phyloP scores from a whole-genome alignment of 2,329 filamentous ascomycete genomes.

The Monascus ruber region DNA sequence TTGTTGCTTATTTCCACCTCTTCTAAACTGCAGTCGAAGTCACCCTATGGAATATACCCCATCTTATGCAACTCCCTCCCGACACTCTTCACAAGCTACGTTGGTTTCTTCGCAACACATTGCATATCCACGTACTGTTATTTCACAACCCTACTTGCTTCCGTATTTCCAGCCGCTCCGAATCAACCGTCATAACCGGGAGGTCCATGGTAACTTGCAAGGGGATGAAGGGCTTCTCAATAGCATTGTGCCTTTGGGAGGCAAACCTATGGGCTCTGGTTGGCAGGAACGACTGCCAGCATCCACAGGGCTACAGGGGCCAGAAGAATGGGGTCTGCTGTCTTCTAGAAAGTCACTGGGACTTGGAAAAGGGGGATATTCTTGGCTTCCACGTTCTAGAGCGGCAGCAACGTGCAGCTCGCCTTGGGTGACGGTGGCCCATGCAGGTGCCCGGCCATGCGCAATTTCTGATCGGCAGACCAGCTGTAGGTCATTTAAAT shows the following conservation, averaged over 20 bases:
- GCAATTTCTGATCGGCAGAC: neutral
- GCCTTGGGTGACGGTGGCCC: too few relatives aligned
- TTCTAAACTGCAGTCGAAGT: too few relatives aligned
- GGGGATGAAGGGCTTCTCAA: too few relatives aligned
- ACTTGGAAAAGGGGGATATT: neutral
- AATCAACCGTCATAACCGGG: neutral
- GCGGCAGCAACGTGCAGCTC: neutral
- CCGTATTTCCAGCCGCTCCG: neutral
- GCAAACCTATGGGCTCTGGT: neutral
- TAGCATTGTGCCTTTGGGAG: too few relatives aligned
- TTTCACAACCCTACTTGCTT: neutral
- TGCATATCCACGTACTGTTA: neutral
- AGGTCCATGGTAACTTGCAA: neutral
- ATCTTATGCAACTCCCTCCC: neutral
- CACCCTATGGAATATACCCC: neutral
- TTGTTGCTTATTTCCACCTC: too few relatives aligned
- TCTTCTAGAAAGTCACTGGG: neutral
- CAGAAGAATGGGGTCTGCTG: neutral
- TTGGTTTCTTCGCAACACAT: too few relatives aligned
- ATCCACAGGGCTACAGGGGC: neutral
- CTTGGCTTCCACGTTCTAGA: neutral
- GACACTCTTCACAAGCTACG: too few relatives aligned
- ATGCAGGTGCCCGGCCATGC: conserved; percentile 17
- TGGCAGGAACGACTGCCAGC: neutral
- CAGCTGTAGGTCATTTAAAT: neutral